Base-by-base conservation (phyloP, 2,329 filamentous ascomycete species). In the Ceratocystis ficicola region DNA sequence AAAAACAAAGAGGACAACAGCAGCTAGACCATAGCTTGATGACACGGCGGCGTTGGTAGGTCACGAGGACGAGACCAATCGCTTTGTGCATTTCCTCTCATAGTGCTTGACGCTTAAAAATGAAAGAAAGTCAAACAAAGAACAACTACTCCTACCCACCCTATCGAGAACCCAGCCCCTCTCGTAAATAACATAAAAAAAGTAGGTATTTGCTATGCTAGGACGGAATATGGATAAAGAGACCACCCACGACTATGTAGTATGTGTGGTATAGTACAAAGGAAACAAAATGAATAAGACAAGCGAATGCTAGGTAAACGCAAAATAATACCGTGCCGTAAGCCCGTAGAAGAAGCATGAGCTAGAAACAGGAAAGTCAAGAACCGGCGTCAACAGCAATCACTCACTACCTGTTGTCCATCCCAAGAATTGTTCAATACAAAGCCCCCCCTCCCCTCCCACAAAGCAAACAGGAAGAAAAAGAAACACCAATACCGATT, bases 401-500 rank as follows among this genome's bases (percentile, higher is more conserved):
- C 36, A 41, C 15, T 41, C 36, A 41, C 15, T 15, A 41, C 36
- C 36, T 41, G 36, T 41, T 15, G 36, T 41, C 36, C 36, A 15
- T 41, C 36, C 36, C 10, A 41, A 63, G 8, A 59, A 28, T 41
- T 25, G 59, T 41, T 17, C n/a, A 28, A 50, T 12, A 12, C 46
- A 62, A 22, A 67, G 41, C 30, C n/a, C 22, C 22, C 44, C 17
- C 17, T 25, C 48, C n/a, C 17, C n/a, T 2, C 46, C 59, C 46
- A n/a, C 44, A 44, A 65, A 20, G 17, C 22, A n/a, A 20, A 55
- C n/a, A 32, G 20, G 57, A 8, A 28, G 3, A 32, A 36, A 64
- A 17, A 30, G 8, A 12, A 59, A 41, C 17, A 52, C 46, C 63
- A 41, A 17, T 41, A 25, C 64, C 52, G 36, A 69, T 69, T 66